Percentiles rank a stretch among this genome's conserved stretches.
Conservation (phyloP, 306 rosid genomes). For the Inga laurina region DNA sequence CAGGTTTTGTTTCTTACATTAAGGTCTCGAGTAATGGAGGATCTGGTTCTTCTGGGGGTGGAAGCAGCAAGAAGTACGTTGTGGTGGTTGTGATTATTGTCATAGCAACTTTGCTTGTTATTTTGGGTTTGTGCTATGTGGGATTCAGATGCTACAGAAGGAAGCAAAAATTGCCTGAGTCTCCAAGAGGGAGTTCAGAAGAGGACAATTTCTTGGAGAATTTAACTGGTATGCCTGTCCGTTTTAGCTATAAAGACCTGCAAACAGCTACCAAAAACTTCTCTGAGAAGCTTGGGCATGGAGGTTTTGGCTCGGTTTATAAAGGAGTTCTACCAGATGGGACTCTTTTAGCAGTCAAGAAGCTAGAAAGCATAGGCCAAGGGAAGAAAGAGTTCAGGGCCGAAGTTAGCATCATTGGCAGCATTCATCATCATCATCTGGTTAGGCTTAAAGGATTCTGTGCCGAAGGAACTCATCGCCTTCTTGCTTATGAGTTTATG, state of each 20-base stretch:
- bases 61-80: conserved; percentile 42
- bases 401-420: conserved; percentile 93
- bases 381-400: conserved; percentile 97
- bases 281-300: conserved; percentile 82
- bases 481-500: conserved; percentile 87
- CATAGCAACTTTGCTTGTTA: conserved; percentile 49
- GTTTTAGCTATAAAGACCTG: conserved; percentile 72
- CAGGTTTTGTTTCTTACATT: conserved; percentile 68
- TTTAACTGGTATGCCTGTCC: conserved; percentile 73
- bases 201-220: conserved; percentile 86
- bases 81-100: conserved; percentile 57
- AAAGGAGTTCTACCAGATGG: conserved; percentile 76
- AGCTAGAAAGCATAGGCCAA: conserved; percentile 86
- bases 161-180: conserved; percentile 44
- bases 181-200: conserved; percentile 61
- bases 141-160: conserved; percentile 53
- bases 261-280: conserved; percentile 78
- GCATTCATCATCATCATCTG: conserved; percentile 88
- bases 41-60: conserved; percentile 33
- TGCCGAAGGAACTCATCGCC: conserved; percentile 79
- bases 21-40: conserved; percentile 53
- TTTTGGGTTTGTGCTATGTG: conserved; percentile 46
- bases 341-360: conserved; percentile 80
- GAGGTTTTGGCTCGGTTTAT: conserved; percentile 94
- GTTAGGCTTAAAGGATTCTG: conserved; percentile 84